phyloP scores from a whole-genome alignment of 352 stramenopile genomes.

The Chrysophaeum taylorii region DNA sequence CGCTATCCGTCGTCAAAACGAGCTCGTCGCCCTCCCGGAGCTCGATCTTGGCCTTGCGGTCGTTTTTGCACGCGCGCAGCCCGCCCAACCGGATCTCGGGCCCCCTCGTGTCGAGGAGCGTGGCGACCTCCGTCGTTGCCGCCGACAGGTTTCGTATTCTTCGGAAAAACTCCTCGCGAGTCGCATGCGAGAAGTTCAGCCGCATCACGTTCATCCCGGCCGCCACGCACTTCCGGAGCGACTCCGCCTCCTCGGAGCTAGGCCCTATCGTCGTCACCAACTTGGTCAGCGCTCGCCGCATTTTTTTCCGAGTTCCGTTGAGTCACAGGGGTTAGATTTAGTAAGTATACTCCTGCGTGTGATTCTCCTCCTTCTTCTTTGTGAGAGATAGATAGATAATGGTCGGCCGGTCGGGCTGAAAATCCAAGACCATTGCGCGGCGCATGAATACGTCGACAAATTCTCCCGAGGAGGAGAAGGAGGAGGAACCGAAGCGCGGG shows the following conservation, averaged over 20 bases:
- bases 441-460: too few species aligned
- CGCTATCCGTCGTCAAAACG: conserved; percentile 1
- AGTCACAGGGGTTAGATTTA: too few species aligned
- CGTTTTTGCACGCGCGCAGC: conserved; percentile 31
- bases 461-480: too few species aligned
- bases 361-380: too few species aligned
- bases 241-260: conserved; percentile 37
- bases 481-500: too few species aligned
- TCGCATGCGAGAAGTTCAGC: conserved; percentile 98
- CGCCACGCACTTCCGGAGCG: not conserved
- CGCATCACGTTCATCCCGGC: conserved; percentile 90
- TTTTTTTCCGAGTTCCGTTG: conserved; percentile 44
- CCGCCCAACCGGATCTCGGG: conserved; percentile 84
- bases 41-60: conserved; percentile 26
- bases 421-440: too few species aligned
- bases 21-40: conserved; percentile 22
- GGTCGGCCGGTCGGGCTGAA: too few species aligned
- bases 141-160: conserved; percentile 71
- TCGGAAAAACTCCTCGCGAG: conserved; percentile 77
- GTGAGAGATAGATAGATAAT: too few species aligned
- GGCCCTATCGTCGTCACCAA: conserved; percentile 78
- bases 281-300: conserved; percentile 77
- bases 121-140: conserved; percentile 52
- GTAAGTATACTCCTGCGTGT: too few species aligned
- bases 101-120: conserved; percentile 91